Evolutionary conservation across 1,284 basidiomycete species (phyloP).

Genomic region (Boletellus sp.): DNA sequence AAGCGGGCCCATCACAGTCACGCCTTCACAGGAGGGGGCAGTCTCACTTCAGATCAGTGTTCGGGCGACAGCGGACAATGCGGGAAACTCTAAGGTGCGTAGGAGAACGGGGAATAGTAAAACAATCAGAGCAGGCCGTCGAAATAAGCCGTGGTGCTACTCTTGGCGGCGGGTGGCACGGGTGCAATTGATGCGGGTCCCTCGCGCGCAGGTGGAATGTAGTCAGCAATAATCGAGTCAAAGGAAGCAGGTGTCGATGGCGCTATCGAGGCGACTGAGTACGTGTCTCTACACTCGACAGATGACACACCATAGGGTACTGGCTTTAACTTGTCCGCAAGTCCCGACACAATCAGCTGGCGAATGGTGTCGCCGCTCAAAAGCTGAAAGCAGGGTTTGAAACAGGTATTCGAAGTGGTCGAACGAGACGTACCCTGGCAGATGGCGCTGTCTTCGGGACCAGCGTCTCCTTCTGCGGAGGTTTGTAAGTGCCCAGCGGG

Average conservation of each 20-base stretch:
- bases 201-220: conserved; percentile 41
- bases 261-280: conserved; percentile 26
- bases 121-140: conserved; percentile 42
- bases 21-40: background rate
- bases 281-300: background rate
- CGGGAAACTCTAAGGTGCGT: conserved; percentile 20
- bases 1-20: background rate
- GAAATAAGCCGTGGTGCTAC: conserved; percentile 35
- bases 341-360: conserved; percentile 65
- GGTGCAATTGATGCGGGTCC: conserved; percentile 14
- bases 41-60: conserved; percentile 1
- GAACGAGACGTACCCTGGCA: conserved; percentile 6
- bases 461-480: conserved; percentile 30
- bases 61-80: background rate
- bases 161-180: conserved; percentile 13
- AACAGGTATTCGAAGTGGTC: conserved; percentile 39
- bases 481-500: conserved; percentile 72
- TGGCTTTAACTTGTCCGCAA: conserved; percentile 60
- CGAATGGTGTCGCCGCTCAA: conserved; percentile 70
- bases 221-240: conserved; percentile 69
- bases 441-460: conserved; percentile 35
- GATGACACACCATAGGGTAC: conserved; percentile 45
- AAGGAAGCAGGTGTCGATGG: conserved; percentile 49
- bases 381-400: conserved; percentile 33
- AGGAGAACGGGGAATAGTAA: conserved; percentile 2